A percentile compares a stretch with the other conserved stretches of the same genome.
These are phyloP conservation scores for Phylloporus sp. DNA, from an alignment of 768 basidiomycete species.

Conservation along the genomic window DNA sequence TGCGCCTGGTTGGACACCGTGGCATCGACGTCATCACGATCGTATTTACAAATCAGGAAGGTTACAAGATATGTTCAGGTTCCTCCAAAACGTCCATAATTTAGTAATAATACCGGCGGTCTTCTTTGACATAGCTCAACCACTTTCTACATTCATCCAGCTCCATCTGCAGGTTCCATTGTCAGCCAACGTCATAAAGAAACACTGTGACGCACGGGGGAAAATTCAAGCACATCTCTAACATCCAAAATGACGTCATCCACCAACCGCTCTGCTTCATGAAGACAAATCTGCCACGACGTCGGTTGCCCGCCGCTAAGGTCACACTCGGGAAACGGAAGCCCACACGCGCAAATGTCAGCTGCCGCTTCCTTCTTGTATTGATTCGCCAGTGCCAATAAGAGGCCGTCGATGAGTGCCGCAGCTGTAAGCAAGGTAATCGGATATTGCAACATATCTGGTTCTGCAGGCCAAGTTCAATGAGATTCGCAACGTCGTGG, in stretches of 20 bases:
- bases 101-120: too few relatives aligned
- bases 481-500: not conserved
- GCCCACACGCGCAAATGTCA: slow-evolving; percentile 2
- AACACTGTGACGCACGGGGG: slow-evolving; percentile 10
- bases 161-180: slow-evolving; percentile 15
- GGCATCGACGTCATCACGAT: slow-evolving; percentile 10
- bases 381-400: slow-evolving; percentile 34
- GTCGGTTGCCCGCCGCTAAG: not conserved
- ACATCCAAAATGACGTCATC: slow-evolving; percentile 22
- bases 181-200: slow-evolving; percentile 4
- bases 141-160: slow-evolving; percentile 23
- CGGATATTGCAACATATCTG: slow-evolving; percentile 49
- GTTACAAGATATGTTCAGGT: not conserved
- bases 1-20: not conserved
- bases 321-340: not conserved
- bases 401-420: slow-evolving; percentile 44
- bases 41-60: slow-evolving; percentile 15
- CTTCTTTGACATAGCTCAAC: slow-evolving; percentile 13
- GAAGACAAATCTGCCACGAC: slow-evolving; percentile 8
- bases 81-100: not conserved
- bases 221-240: slow-evolving; percentile 22
- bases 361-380: slow-evolving; percentile 31
- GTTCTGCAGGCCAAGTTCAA: slow-evolving; percentile 32
- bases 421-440: slow-evolving; percentile 50
- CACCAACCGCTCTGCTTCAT: slow-evolving; percentile 8